Base-by-base conservation (phyloP, 2,329 filamentous ascomycete species). In the Coniella vitis region DNA sequence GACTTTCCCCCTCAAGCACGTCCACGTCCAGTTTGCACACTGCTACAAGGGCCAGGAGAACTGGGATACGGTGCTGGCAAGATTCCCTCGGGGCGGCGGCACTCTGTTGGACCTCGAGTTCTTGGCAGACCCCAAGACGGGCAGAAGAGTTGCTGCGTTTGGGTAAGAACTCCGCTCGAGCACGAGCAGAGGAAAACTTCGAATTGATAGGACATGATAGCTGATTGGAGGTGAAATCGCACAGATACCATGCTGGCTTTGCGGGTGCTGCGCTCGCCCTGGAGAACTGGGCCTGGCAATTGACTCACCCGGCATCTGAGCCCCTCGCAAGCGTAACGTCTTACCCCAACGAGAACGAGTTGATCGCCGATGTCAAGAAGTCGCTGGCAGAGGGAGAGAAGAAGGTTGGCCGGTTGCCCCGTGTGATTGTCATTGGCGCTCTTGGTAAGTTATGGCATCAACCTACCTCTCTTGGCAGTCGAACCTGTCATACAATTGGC, bases 41-140 rank as follows among this genome's bases (percentile, higher is more conserved):
- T 84, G 81, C 68, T 88, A 83, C 71, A 89, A 90, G 75, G 69
- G 78, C 57, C 88, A 93, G 69, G 79, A 70, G 22, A 85, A 84
- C 22, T 95, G 88, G 87, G 80, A 87, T 50, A 76, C 79, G 37
- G 86, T 89, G 5, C 79, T 95, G n/a, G 75, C 81, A 49, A 78
- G 90, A 48, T 96, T 90, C 66, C 78, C 86, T 22, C 77, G 81
- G 20, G 89, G 87, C 50, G 81, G 82, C 47, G 87, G 88, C 57
- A 84, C 79, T 0, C 79, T 96, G 13, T 79, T 90, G 51, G 90
- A 96, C 61, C 77, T 96, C 34, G 90, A 95, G 64, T 96, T 95
- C 65, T 74, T 96, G 34, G 78, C 80, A 35, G 85, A 94, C 57
- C 51, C 51, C 22, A 78, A 83, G 55, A 75, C 71, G 25, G 86